Percentiles rank a stretch among this genome's conserved stretches.
These are phyloP conservation scores for Petunia secreta DNA, from an alignment of 257 asterid species.

Conservation along the genomic window DNA sequence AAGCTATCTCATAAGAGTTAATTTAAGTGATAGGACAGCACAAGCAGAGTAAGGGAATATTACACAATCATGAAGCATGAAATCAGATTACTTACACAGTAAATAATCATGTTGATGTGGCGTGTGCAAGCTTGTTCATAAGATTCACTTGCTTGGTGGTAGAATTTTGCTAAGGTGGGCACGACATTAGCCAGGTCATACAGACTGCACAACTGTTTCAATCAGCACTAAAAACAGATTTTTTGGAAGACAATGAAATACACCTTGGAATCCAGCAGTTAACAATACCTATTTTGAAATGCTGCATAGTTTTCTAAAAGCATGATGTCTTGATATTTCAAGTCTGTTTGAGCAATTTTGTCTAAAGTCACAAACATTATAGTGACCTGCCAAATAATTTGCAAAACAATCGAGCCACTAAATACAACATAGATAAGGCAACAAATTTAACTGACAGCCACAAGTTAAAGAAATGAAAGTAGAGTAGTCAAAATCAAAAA, in stretches of 20 bases:
- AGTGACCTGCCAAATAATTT: conserved; percentile 70
- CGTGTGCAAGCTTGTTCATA: conserved; percentile 93
- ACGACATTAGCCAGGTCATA: conserved; percentile 97
- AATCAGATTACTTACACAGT: conserved; percentile 58
- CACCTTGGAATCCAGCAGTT: background rate
- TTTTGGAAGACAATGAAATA: background rate
- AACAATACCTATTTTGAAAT: conserved; percentile 88
- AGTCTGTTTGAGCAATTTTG: conserved; percentile 85
- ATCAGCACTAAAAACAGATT: conserved; percentile 30
- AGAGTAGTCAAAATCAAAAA: no score
- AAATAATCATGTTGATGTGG: conserved; percentile 80
- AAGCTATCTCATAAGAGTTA: conserved; percentile 9
- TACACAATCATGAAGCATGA: conserved; percentile 20
- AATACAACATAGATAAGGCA: conserved; percentile 1
- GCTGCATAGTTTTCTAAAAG: conserved; percentile 98
- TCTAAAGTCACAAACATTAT: conserved; percentile 97
- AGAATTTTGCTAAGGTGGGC: conserved; percentile 90
- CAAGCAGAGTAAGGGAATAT: conserved; percentile 23
- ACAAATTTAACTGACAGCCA: conserved; percentile 18
- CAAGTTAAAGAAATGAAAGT: background rate
- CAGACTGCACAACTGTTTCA: conserved; percentile 61
- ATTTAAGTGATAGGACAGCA: background rate
- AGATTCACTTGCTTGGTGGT: conserved; percentile 98
- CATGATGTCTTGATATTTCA: conserved; percentile 77
- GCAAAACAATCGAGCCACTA: conserved; percentile 26